Percentiles rank a stretch among this genome's conserved stretches.
Evolutionary conservation across 371 early-diverging fungal genomes (phyloP).

Genomic region (Apophysomyces ossiformis): DNA sequence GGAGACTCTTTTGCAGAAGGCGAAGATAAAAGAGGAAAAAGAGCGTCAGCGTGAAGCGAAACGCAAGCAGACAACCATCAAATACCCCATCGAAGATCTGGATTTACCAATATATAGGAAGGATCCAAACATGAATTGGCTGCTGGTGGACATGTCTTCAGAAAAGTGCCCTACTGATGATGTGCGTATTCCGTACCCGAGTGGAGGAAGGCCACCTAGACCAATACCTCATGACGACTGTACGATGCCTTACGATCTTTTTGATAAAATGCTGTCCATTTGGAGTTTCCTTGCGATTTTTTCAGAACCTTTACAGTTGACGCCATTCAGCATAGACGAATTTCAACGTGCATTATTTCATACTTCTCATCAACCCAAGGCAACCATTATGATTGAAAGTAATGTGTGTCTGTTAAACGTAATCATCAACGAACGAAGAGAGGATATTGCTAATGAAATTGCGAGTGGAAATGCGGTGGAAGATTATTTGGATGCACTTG

Average conservation of each 20-base stretch:
- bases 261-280: slow-evolving; percentile 37
- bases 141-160: slow-evolving; percentile 47
- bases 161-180: slow-evolving; percentile 20
- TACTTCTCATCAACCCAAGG: slow-evolving; percentile 28
- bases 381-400: slow-evolving; percentile 38
- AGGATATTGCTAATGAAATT: slow-evolving; percentile 39
- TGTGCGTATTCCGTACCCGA: slow-evolving; percentile 43
- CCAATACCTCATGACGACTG: slow-evolving; percentile 39
- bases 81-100: slow-evolving; percentile 69
- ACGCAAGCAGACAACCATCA: slow-evolving; percentile 50
- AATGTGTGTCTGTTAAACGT: slow-evolving; percentile 44
- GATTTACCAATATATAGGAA: slow-evolving; percentile 59
- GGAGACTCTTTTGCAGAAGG: slow-evolving; percentile 38
- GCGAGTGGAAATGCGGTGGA: slow-evolving; percentile 40
- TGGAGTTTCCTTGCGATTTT: slow-evolving; percentile 52
- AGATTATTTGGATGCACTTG: slow-evolving; percentile 28
- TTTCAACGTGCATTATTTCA: slow-evolving; percentile 45
- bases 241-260: slow-evolving; percentile 24
- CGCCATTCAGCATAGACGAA: slow-evolving; percentile 48
- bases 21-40: slow-evolving; percentile 47
- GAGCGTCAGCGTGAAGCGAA: slow-evolving; percentile 34
- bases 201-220: slow-evolving; percentile 41
- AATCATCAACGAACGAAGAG: slow-evolving; percentile 50
- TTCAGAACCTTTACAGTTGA: slow-evolving; percentile 41
- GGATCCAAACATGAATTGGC: slow-evolving; percentile 51